A percentile compares a stretch with the other conserved stretches of the same genome.
phyloP scores from a whole-genome alignment of 352 stramenopile species.

The Globisporangium recalcitrans region DNA sequence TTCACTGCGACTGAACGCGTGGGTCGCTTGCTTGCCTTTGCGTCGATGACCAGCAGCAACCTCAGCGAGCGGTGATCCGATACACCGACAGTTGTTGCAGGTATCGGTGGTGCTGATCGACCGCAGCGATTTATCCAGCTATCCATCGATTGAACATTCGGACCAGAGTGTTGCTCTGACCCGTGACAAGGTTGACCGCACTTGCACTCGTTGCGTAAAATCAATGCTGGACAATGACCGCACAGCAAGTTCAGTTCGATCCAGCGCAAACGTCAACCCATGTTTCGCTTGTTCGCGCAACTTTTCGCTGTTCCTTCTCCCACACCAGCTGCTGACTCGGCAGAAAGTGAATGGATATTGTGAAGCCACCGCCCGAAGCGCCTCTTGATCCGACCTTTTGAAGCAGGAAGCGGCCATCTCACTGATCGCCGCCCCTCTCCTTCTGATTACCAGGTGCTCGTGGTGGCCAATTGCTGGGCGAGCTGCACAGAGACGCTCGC shows the following conservation, averaged over 20 bases:
- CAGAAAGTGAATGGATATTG: background rate
- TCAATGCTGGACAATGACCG: background rate
- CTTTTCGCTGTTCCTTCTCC: background rate
- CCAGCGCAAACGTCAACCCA: background rate
- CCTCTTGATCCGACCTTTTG: slow-evolving; percentile 2
- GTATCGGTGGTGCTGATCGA: background rate
- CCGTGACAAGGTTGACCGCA: background rate
- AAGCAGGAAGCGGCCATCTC: background rate
- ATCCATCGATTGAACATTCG: slow-evolving; percentile 2
- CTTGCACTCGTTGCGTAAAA: background rate
- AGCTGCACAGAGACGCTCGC: background rate
- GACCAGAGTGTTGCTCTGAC: background rate
- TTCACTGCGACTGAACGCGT: background rate
- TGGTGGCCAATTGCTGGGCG: background rate
- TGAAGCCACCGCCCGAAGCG: background rate
- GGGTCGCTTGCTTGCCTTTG: background rate
- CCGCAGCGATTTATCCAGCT: background rate
- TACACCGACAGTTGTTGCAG: background rate
- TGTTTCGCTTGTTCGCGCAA: background rate
- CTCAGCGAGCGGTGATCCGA: background rate
- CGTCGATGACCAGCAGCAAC: slow-evolving; percentile 1
- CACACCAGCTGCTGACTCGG: background rate
- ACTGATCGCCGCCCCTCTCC: background rate
- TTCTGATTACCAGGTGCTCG: background rate
- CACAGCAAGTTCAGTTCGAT: slow-evolving; percentile 8